Conservation (phyloP, 805 yeast genomes). For the Sugiyamaella chiloensis region DNA sequence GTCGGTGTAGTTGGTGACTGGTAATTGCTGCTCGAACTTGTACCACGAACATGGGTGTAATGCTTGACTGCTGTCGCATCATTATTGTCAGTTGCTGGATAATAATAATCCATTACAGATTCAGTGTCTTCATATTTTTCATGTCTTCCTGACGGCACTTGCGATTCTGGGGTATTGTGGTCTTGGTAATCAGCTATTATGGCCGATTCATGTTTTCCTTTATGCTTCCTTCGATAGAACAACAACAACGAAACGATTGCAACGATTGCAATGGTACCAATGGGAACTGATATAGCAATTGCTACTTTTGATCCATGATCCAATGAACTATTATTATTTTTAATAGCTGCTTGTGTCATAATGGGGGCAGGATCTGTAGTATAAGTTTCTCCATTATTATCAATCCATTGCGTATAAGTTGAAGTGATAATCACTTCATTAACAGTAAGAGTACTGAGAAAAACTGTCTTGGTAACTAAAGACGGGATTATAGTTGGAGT, state of each 20-base stretch:
- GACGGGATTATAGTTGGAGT: neutral
- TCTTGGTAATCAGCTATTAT: neutral
- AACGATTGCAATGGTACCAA: constrained; percentile 10
- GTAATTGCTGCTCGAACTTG: constrained; percentile 1
- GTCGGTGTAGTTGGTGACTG: neutral
- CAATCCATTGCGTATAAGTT: constrained; percentile 11
- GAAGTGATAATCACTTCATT: constrained; percentile 6
- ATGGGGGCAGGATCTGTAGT: constrained; percentile 14
- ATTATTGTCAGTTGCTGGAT: constrained; percentile 8
- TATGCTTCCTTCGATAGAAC: constrained; percentile 1
- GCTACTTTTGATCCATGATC: constrained; percentile 13
- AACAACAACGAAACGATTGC: neutral
- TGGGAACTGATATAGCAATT: constrained; percentile 10
- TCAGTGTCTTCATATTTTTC: constrained; percentile 4
- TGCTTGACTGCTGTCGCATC: neutral
- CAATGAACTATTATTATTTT: neutral
- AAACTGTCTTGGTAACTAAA: constrained; percentile 8
- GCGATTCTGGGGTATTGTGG: neutral
- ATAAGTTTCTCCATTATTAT: constrained; percentile 4
- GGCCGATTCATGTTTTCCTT: neutral
- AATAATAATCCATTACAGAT: constrained; percentile 9
- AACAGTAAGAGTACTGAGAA: constrained; percentile 1
- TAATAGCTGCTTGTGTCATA: neutral
- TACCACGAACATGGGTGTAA: neutral
- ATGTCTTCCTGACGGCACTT: neutral